A percentile compares a stretch with the other conserved stretches of the same genome.
phyloP scores from a whole-genome alignment of 2,329 filamentous ascomycete species.

The Fusarium buxicola region DNA sequence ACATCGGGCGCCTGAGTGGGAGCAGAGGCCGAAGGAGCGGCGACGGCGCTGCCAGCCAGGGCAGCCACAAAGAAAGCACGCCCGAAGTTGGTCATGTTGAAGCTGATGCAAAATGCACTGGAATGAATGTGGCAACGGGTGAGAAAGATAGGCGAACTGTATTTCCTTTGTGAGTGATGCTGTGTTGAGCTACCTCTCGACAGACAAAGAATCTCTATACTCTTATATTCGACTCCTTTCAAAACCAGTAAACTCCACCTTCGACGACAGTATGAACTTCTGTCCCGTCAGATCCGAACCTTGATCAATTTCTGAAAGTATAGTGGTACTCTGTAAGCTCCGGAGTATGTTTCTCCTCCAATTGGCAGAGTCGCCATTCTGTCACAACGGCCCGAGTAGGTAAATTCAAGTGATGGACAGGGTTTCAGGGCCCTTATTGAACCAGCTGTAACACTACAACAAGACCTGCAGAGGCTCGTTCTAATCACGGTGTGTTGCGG shows the following conservation, averaged over 20 bases:
- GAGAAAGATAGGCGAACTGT: constrained; percentile 10
- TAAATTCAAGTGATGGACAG: constrained; percentile 15
- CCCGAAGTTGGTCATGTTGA: constrained; percentile 32
- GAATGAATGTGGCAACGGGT: constrained; percentile 9
- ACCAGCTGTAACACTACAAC: neutral
- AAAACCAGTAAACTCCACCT: too few relatives aligned
- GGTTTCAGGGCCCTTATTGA: neutral
- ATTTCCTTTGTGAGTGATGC: constrained; percentile 35
- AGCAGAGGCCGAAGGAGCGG: constrained; percentile 25
- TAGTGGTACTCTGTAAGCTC: neutral
- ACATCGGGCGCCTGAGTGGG: constrained; percentile 22
- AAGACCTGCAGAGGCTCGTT: neutral
- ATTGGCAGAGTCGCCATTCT: neutral
- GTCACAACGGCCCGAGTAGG: constrained; percentile 1
- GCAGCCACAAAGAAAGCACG: constrained; percentile 21
- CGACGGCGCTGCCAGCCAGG: constrained; percentile 36
- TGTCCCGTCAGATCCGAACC: constrained; percentile 11
- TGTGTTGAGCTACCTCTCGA: neutral
- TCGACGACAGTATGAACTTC: too few relatives aligned
- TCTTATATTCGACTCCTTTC: constrained; percentile 22
- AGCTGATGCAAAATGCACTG: neutral
- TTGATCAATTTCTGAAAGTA: neutral
- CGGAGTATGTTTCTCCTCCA: constrained; percentile 26
- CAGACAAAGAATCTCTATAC: neutral
- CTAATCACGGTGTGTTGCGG: neutral